A percentile compares a stretch with the other conserved stretches of the same genome.
phyloP scores from a whole-genome alignment of 2,329 filamentous ascomycete species.

The Zasmidium citrigriseum region DNA sequence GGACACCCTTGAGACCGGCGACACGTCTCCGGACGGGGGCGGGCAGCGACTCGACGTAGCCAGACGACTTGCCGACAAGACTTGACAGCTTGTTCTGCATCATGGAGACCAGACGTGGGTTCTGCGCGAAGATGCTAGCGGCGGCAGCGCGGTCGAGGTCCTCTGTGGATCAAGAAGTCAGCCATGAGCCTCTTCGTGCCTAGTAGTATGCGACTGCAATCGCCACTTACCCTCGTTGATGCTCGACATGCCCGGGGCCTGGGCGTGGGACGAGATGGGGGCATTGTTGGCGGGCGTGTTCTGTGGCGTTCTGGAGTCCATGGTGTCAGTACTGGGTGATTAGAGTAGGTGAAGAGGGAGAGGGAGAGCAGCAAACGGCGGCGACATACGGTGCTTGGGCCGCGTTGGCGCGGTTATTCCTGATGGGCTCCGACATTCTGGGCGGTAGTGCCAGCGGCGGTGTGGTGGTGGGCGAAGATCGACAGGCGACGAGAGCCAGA shows the following conservation, averaged over 20 bases:
- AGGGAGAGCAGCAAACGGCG: background rate
- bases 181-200: background rate
- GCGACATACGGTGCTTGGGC: slow-evolving; percentile 18
- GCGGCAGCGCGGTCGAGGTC: slow-evolving; percentile 84
- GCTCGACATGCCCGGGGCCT: slow-evolving; percentile 89
- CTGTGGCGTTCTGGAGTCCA: slow-evolving; percentile 78
- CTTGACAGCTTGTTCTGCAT: slow-evolving; percentile 95
- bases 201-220: background rate
- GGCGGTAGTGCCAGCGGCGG: background rate
- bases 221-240: slow-evolving; percentile 87
- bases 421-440: slow-evolving; percentile 22
- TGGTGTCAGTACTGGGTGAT: slow-evolving; percentile 28
- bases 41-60: slow-evolving; percentile 96
- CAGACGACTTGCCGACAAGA: slow-evolving; percentile 91
- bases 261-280: slow-evolving; percentile 94
- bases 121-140: slow-evolving; percentile 91
- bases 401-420: slow-evolving; percentile 12
- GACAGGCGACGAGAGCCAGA: background rate
- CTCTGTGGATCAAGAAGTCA: slow-evolving; percentile 58
- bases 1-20: slow-evolving; percentile 92
- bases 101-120: slow-evolving; percentile 93
- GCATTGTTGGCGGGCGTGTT: slow-evolving; percentile 96
- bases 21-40: slow-evolving; percentile 87
- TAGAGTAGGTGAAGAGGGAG: background rate
- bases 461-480: slow-evolving; percentile 1